A percentile compares a stretch with the other conserved stretches of the same genome.
Conservation (phyloP, 495 filamentous ascomycete species). For the Jackrogersella multiformis region DNA sequence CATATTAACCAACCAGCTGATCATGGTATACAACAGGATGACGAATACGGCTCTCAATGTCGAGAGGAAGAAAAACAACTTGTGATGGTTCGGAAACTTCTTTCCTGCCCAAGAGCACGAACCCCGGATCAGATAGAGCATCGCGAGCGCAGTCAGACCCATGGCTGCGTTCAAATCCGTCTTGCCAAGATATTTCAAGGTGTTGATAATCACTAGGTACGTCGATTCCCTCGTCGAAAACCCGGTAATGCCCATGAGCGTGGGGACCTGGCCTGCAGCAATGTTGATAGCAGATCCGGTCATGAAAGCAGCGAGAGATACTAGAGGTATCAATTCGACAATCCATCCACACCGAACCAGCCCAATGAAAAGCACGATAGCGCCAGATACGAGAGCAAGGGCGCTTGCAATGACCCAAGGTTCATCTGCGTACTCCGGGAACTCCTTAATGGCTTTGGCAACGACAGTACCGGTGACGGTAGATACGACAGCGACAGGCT, state of each 20-base stretch:
- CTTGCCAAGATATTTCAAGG: slow-evolving; percentile 74
- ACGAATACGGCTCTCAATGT: slow-evolving; percentile 93
- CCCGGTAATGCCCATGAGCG: slow-evolving; percentile 82
- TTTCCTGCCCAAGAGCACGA: slow-evolving; percentile 72
- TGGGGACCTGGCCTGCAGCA: slow-evolving; percentile 83
- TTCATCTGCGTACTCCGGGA: slow-evolving; percentile 61
- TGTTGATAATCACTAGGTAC: slow-evolving; percentile 88
- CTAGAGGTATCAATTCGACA: slow-evolving; percentile 93
- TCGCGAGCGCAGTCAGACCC: slow-evolving; percentile 80
- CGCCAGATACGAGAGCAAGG: slow-evolving; percentile 81
- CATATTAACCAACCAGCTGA: slow-evolving; percentile 85
- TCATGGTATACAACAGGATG: slow-evolving; percentile 91
- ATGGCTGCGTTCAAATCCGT: slow-evolving; percentile 84
- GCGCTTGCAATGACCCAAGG: slow-evolving; percentile 74
- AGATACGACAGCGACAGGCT: slow-evolving; percentile 97
- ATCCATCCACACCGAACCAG: slow-evolving; percentile 86
- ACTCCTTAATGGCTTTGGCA: slow-evolving; percentile 59
- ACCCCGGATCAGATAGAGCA: slow-evolving; percentile 85
- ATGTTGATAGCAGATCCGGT: slow-evolving; percentile 96
- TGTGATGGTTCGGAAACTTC: slow-evolving; percentile 73
- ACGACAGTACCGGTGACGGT: slow-evolving; percentile 87
- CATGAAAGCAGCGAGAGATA: slow-evolving; percentile 96
- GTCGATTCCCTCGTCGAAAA: slow-evolving; percentile 81
- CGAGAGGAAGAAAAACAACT: slow-evolving; percentile 85
- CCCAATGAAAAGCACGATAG: slow-evolving; percentile 84